Evolutionary conservation across 768 basidiomycete species (phyloP).

Genomic region (Chalciporus chontae): DNA sequence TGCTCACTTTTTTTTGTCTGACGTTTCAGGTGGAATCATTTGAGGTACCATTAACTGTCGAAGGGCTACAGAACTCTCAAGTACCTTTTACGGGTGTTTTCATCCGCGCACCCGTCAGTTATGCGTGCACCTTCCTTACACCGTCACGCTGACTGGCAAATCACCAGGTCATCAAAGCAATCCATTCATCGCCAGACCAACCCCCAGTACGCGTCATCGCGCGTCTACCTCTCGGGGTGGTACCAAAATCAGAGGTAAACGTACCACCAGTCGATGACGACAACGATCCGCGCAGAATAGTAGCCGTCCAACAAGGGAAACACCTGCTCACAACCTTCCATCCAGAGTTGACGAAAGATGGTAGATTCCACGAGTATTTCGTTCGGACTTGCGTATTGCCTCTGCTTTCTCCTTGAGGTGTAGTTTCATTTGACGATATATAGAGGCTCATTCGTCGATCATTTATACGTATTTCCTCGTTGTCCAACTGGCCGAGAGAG

Average conservation of each 20-base stretch:
- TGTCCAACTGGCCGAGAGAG: too few relatives aligned
- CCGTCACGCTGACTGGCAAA: background rate
- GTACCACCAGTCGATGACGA: slow-evolving; percentile 39
- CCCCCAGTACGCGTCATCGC: slow-evolving; percentile 69
- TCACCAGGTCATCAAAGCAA: slow-evolving; percentile 58
- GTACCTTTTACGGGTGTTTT: slow-evolving; percentile 79
- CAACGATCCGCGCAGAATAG: slow-evolving; percentile 63
- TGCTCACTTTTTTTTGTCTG: background rate
- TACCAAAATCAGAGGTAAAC: slow-evolving; percentile 35
- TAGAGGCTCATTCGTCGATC: too few relatives aligned
- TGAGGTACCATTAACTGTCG: slow-evolving; percentile 69
- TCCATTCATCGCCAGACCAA: slow-evolving; percentile 45
- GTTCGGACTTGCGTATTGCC: slow-evolving; percentile 66
- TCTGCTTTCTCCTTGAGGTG: slow-evolving; percentile 10
- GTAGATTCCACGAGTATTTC: slow-evolving; percentile 91
- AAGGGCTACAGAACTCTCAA: slow-evolving; percentile 55
- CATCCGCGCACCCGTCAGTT: slow-evolving; percentile 85
- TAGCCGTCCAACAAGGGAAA: slow-evolving; percentile 80
- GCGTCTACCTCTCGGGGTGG: slow-evolving; percentile 54
- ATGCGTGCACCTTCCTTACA: background rate
- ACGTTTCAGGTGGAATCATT: slow-evolving; percentile 79
- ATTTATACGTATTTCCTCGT: too few relatives aligned
- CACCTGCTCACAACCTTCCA: slow-evolving; percentile 91
- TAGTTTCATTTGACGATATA: background rate
- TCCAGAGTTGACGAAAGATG: slow-evolving; percentile 85